Evolutionary conservation across 208 protist genomes (phyloP).

Genomic region (Trypanosoma lewisi): DNA sequence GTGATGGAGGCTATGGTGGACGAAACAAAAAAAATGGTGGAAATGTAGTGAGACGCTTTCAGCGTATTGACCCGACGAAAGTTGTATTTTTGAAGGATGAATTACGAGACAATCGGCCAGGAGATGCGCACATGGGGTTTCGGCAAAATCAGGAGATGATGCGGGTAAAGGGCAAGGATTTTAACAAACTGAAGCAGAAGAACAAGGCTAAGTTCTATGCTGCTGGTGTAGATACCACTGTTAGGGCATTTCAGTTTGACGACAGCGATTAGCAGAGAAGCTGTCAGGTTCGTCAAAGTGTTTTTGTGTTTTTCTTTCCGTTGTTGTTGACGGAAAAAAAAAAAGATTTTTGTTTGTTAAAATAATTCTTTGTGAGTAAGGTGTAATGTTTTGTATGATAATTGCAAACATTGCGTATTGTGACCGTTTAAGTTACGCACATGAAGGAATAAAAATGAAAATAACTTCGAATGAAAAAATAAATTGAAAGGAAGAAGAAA

Average conservation of each 20-base stretch:
- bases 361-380: neutral
- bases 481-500: no score
- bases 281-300: neutral
- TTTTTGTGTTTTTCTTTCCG: neutral
- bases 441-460: no score
- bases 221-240: conserved; percentile 65
- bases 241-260: conserved; percentile 81
- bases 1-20: neutral
- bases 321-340: neutral
- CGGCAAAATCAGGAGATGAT: conserved; percentile 90
- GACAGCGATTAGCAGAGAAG: conserved; percentile 57
- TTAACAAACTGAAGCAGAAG: conserved; percentile 91
- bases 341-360: neutral
- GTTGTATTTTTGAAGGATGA: conserved; percentile 58
- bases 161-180: conserved; percentile 77
- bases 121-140: conserved; percentile 60
- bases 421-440: conserved; percentile 6
- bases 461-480: no score
- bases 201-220: conserved; percentile 88
- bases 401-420: neutral
- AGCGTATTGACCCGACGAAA: conserved; percentile 74
- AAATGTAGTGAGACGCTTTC: conserved; percentile 40
- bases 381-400: neutral
- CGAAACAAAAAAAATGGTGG: conserved; percentile 2
- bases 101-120: conserved; percentile 64